phyloP scores from a whole-genome alignment of 2,329 filamentous ascomycete genomes.

The Macroventuria anomochaeta region DNA sequence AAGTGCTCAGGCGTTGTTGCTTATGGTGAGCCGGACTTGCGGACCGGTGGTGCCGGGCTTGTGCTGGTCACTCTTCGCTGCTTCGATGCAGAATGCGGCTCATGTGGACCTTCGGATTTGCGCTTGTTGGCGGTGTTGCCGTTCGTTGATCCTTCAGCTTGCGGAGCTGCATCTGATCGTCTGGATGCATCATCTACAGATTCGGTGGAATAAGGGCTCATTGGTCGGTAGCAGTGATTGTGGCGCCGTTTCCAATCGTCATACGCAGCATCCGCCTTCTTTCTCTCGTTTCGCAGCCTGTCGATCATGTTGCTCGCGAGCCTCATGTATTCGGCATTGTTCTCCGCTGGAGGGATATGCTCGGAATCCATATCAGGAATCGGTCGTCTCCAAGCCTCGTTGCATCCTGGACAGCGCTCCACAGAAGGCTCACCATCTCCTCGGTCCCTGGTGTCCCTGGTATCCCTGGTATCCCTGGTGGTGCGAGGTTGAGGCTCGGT shows the following conservation, averaged over 20 bases:
- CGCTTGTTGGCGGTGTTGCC: slow-evolving; percentile 21
- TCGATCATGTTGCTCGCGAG: slow-evolving; percentile 25
- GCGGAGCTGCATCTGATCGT: neutral
- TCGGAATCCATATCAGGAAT: slow-evolving; percentile 22
- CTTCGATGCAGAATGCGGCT: slow-evolving; percentile 17
- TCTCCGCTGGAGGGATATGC: slow-evolving; percentile 22
- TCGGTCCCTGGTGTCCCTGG: slow-evolving; percentile 8
- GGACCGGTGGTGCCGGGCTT: slow-evolving; percentile 22
- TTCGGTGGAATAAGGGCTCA: slow-evolving; percentile 7
- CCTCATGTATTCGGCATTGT: slow-evolving; percentile 21
- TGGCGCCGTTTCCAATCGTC: slow-evolving; percentile 23
- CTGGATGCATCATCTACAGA: slow-evolving; percentile 12
- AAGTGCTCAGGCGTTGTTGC: slow-evolving; percentile 1
- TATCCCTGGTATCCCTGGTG: slow-evolving; percentile 6
- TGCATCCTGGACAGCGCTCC: slow-evolving; percentile 29
- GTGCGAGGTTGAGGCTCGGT: slow-evolving; percentile 10
- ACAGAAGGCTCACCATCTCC: slow-evolving; percentile 24
- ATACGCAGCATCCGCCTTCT: slow-evolving; percentile 28
- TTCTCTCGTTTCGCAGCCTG: slow-evolving; percentile 23
- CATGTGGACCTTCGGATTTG: slow-evolving; percentile 26
- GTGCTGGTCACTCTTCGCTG: slow-evolving; percentile 17
- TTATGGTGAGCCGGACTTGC: slow-evolving; percentile 22
- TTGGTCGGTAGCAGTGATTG: slow-evolving; percentile 8
- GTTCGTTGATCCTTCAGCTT: slow-evolving; percentile 1
- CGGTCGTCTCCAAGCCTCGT: slow-evolving; percentile 30